Evolutionary conservation across 169 alveolate species (phyloP), one percentile per base, ranked within the genome.

Genomic region (Plasmodium chabaudi): DNA sequence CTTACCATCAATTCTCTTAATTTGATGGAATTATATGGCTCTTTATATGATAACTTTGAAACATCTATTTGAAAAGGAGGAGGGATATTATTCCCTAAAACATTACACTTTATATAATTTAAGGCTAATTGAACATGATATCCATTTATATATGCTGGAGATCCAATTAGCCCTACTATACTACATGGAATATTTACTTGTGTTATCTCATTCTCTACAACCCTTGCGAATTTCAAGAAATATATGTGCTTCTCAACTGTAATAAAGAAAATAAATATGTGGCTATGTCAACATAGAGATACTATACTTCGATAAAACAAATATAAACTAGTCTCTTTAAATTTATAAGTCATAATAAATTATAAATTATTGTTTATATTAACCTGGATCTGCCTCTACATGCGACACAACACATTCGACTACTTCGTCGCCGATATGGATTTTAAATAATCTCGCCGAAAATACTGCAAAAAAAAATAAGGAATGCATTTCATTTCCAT

Each of bases 41-140:
- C 94, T 51, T 67, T 87, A 88, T 89, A 95, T 39, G 92, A 93
- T 63, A 95, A 92, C 71, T 77, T 87, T 15, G 97, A 95, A 49
- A 95, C 97, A 57, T 95, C 97, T 15, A 95, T 92, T 59, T 90
- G 94, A 61, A 95, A 92, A 27, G 97, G 97, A 4, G 96, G 96
- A 5, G 97, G 97, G 17, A 95, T 86, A 9, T 92, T 74, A 47
- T 53, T 82, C 15, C 97, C 97, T 42, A 93, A 93, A 19, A 95
- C 95, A 87, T 95, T 96, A 67, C 97, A 95, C 56, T 92, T 93
- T 19, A 95, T 93, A 46, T 94, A 93, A 13, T 94, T 95, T 93
- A 92, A 64, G 72, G 93, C 95, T 42, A 95, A 88, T 86, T 95
- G 96, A 55, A 95, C 96, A 59, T 95, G 97, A 82, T 93, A 95